Base-by-base conservation (phyloP, 2,329 filamentous ascomycete species). In the Hymenoscyphus linearis region DNA sequence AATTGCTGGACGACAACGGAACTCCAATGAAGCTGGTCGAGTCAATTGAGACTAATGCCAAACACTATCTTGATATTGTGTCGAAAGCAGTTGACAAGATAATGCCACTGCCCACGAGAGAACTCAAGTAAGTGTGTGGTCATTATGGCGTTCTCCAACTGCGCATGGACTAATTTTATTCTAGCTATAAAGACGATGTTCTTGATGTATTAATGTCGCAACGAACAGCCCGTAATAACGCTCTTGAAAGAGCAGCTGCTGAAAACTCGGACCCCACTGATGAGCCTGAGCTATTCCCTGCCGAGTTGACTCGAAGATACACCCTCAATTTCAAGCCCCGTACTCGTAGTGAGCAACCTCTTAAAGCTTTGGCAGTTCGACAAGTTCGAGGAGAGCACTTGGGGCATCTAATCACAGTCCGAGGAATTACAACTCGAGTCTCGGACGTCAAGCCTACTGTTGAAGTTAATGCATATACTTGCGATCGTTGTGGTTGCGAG, bases 391-490 rank as follows among this genome's bases (percentile, higher is more conserved):
- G 93, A 68, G 93, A 97, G 70, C 91, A 99, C 74, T 83, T 99
- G 2, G 95, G 95, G 55, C 87, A 90, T 69, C 84, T 99, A 65
- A 98, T 99, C 74, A 98, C 95, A 4, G 85, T 99, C 55, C 87
- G 95, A 61, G 93, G 93, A 66, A 99, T 99, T 66, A 88, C 93
- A 2, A 99, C 95, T 1, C 85, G 95, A 72, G 95, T 98, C 1
- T 97, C 95, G 2, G 95, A 99, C 72, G 95, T 99, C 69, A 99
- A 99, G 80, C 95, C 95, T 40, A 87, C 95, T 12, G 90, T 98
- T n/a, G 90, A 93, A 73, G 96, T 99, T 72, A 97, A 96, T 74
- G 95, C 95, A 40, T 99, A 99, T 76, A 95, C 93, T 58, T 99
- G 95, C 77, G 95, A 99, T 75, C 87, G 91, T 64, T 99, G 95